Base-by-base conservation (phyloP, 1,284 basidiomycete species). In the Blastosporella zonata region DNA sequence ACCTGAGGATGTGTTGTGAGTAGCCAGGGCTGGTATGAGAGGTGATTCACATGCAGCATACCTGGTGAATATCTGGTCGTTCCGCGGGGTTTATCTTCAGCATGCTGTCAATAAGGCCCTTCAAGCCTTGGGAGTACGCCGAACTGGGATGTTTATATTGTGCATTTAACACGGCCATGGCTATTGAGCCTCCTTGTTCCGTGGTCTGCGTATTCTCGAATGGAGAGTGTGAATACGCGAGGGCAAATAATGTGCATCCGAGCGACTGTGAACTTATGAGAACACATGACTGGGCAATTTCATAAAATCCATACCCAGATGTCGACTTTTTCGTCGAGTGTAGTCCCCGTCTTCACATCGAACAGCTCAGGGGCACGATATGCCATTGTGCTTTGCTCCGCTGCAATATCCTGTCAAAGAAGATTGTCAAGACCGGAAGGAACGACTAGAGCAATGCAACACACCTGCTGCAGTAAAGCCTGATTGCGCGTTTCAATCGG, bases 311-410 rank as follows among this genome's bases (percentile, higher is more conserved):
- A 49, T 68, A 92, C 91, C 93, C 94, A 97, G 42, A 97, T 93
- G 65, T 97, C 94, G 12, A 96, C 93, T 61, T 92, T 92, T 69
- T 97, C 94, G 59, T 94, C 90, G n/a, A 97, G 70, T 1, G 74
- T 82, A 37, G 78, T 72, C 34, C 90, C 90, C 1, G 93, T 97
- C 66, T 96, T 96, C 49, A 96, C 93, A 59, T 97, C 94, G 62
- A 97, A 97, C 8, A 97, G 74, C 62, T 97, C 94, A 0, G 94
- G 94, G 2, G 94, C 93, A 35, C 94, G 84, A 61, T 95, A 97
- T 0, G 94, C 90, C 93, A 97, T 97, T 10, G 93, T 93, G 55
- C 90, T 93, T 67, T 95, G 93, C 66, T 97, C 94, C 17, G 90
- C 91, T 1, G 94, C 94, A 56, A 95, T 84, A 64, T 97, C 94